Evolutionary conservation across 768 basidiomycete genomes (phyloP), one percentile per base, ranked within the genome.

Genomic region (Tephrocybe sp.): DNA sequence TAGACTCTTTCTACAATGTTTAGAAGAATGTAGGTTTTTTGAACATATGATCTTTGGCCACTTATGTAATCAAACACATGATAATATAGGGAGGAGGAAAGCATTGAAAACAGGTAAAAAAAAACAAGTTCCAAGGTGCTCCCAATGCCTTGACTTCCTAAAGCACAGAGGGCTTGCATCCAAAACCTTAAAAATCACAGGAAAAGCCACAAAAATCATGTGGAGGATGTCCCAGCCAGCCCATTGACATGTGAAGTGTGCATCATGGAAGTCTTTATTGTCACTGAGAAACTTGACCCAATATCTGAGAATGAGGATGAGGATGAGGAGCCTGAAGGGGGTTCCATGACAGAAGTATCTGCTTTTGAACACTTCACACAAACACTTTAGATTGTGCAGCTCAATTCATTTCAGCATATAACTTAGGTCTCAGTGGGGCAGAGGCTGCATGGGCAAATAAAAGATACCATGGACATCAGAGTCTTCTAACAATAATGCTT

Each of bases 381-480:
- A 13, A 46, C 32, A 16, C 24, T 46, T 11, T 3, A 22, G n/a
- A 55, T 35, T 5, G 40, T 15, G 22, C 41, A 2, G 49, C 44
- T 5, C 18, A 40, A 15, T 55, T 51, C 27, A 51, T 55, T 24
- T 36, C 32, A 18, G 44, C 49, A 22, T 55, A 55, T 35, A 18
- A 41, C 34, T 27, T 34, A 37, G 54, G 54, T 19, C 27, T 55
- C 13, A 40, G 26, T 27, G 50, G 54, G 16, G 39, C 36, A 7
- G 54, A 51, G 30, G 54, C 49, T n/a, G 51, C 26, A 9, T 55
- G 54, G 49, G 45, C 45, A 34, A 48, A 44, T 30, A 25, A 39
- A 24, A 32, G 19, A 18, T 48, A 48, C 34, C 54, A 55, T 37
- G 49, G 54, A 13, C 50, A 52, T 49, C 26, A 25, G 9, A 48